Evolutionary conservation across 2,329 filamentous ascomycete species (phyloP), one percentile per base, ranked within the genome.

Genomic region (Fusarium xylarioides): DNA sequence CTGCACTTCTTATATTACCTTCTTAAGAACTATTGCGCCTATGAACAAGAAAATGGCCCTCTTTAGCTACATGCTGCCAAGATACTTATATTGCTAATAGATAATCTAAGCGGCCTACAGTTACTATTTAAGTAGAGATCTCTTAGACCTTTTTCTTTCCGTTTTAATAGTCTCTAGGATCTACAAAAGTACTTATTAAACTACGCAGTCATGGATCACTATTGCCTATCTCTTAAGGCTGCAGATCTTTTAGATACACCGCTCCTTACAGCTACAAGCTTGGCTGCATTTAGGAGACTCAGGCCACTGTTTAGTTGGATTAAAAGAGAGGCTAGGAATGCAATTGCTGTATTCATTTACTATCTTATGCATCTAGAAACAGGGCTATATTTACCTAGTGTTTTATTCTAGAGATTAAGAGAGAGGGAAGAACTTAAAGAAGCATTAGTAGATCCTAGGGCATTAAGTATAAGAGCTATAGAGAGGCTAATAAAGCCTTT

Each of bases 91-190:
- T n/a, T 42, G 5, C 6, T 42, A 0, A 42, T 7, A 21, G 21
- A 42, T 3, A n/a, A 23, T 43, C n/a, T 9, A 9, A 11, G 14
- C n/a, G 40, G 40, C n/a, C 40, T 6, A 23, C n/a, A 10, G n/a
- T 7, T n/a, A 18, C 2, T 23, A 43, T 11, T 43, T n/a, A 23
- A 43, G 4, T 43, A 10, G 40, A 11, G 4, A 3, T 23, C 40
- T 4, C n/a, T 43, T 1, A 43, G 4, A 4, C n/a, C 14, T 0
- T 23, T 43, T 5, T 43, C n/a, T 4, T n/a, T 18, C 4, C 15
- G 15, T 1, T 7, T 23, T 11, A 6, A 2, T 5, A 43, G 0
- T 1, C 15, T 43, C 7, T n/a, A 7, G 23, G n/a, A 43, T 9
- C 4, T 7, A 0, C 40, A 1, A 11, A 3, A 19, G 11, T 12